Evolutionary conservation across 2,329 filamentous ascomycete species (phyloP), one percentile per base, ranked within the genome.

Genomic region (Sphaerulina musiva): DNA sequence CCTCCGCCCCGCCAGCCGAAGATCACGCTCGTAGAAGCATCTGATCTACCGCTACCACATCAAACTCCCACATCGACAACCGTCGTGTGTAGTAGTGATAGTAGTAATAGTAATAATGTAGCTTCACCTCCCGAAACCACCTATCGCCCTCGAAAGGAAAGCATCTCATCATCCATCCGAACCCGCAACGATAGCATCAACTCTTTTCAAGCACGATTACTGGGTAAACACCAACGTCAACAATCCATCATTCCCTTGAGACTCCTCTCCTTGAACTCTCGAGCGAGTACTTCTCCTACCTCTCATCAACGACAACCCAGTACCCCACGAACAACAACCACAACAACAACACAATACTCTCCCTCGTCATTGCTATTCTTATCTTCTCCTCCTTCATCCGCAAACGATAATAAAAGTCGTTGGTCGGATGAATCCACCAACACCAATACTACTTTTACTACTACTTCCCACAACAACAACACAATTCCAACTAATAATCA

Each of bases 391-490:
- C 44, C 47, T 31, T 40, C 48, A 3, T 17, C 14, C 17, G 20
- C 8, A 2, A 23, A 29, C 9, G 14, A 9, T 3, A 41, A 42
- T n/a, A 39, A 41, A 11, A 59, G 55, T 23, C 53, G 63, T 9
- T 67, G 65, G 65, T 66, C 63, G 0, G 65, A 67, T n/a, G 62
- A 66, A 55, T 20, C 20, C 20, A 66, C n/a, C 58, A 64, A 32
- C 6, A 43, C 10, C 26, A 26, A 4, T 6, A 29, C 2, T 4
- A 29, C 26, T 29, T 6, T 29, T 29, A 29, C 26, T 29, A 29
- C 26, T 29, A 4, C 20, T 20, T 1, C 20, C 20, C 2, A 20
- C 20, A 20, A 20, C 20, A 20, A 20, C 20, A 20, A 20, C 20
- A 20, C 20, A 20, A 20, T 20, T 20, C 20, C 20, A 20, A 17